Evolutionary conservation across 768 basidiomycete genomes (phyloP).

Genomic region (Pluteus cervinus): DNA sequence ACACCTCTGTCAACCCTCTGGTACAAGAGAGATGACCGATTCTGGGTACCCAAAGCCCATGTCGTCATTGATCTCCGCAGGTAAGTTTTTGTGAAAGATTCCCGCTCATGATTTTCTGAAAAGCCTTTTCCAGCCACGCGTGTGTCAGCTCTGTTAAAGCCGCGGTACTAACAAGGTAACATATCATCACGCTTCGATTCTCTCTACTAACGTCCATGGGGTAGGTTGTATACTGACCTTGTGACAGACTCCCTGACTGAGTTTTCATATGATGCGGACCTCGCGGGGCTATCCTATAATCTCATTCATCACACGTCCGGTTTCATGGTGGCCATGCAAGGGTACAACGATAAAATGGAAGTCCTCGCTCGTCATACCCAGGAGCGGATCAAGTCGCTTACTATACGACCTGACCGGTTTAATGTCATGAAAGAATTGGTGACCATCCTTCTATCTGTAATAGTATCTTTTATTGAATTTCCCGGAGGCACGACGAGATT

Average conservation of each 20-base stretch:
- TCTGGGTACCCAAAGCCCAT: constrained; percentile 90
- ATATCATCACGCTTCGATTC: too few relatives aligned
- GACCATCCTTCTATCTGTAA: constrained; percentile 9
- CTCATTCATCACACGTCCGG: constrained; percentile 60
- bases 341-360: constrained; percentile 90
- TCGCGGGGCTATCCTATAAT: constrained; percentile 81
- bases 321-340: constrained; percentile 60
- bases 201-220: constrained; percentile 1
- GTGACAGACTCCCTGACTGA: constrained; percentile 88
- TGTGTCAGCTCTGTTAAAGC: too few relatives aligned
- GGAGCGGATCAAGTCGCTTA: constrained; percentile 56
- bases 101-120: not conserved
- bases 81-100: constrained; percentile 28
- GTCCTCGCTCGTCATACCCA: constrained; percentile 70
- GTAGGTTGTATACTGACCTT: constrained; percentile 77
- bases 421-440: constrained; percentile 84
- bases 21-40: constrained; percentile 97
- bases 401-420: constrained; percentile 66
- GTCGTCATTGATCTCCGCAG: constrained; percentile 71
- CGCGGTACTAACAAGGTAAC: constrained; percentile 74
- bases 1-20: constrained; percentile 72
- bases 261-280: constrained; percentile 86
- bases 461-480: constrained; percentile 3
- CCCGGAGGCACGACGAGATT: constrained; percentile 62
- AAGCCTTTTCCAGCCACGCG: too few relatives aligned